Percentiles rank a stretch among this genome's conserved stretches.
phyloP scores from a whole-genome alignment of 116 monocot genomes.

The Papilionanthe hybrid region DNA sequence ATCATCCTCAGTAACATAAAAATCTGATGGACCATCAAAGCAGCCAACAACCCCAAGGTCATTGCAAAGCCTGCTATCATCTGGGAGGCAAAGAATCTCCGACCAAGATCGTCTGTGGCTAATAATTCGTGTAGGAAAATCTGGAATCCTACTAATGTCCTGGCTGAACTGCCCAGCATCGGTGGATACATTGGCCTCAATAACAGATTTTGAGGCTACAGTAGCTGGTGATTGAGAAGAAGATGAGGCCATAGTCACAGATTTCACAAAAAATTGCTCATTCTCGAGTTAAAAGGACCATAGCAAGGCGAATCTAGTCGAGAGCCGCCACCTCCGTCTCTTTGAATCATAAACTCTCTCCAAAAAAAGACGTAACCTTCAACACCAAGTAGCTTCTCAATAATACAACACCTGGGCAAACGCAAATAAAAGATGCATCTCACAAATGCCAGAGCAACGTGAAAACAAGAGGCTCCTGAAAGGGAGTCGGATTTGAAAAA shows the following conservation, averaged over 20 bases:
- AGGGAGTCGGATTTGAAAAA: background rate
- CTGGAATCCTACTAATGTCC: constrained; percentile 76
- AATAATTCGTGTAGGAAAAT: constrained; percentile 46
- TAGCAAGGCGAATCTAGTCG: constrained; percentile 12
- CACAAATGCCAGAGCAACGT: background rate
- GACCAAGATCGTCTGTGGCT: constrained; percentile 84
- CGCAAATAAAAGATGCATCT: background rate
- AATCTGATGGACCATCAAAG: constrained; percentile 46
- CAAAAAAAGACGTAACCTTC: constrained; percentile 15
- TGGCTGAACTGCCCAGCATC: constrained; percentile 35
- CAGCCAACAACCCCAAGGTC: constrained; percentile 64
- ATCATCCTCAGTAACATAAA: constrained; percentile 75
- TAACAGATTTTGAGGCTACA: background rate
- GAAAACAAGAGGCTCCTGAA: background rate
- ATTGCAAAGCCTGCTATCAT: constrained; percentile 70
- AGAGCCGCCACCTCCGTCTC: constrained; percentile 18
- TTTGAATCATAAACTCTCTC: constrained; percentile 25
- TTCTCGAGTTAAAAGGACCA: background rate
- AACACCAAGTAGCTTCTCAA: background rate
- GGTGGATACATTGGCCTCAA: background rate
- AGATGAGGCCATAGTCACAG: constrained; percentile 16
- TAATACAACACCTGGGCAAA: background rate
- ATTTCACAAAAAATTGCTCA: constrained; percentile 10
- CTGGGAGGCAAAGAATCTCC: constrained; percentile 90
- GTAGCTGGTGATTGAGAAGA: background rate